Evolutionary conservation across 2,329 filamentous ascomycete genomes (phyloP).

Genomic region (Plectosphaerella plurivora): DNA sequence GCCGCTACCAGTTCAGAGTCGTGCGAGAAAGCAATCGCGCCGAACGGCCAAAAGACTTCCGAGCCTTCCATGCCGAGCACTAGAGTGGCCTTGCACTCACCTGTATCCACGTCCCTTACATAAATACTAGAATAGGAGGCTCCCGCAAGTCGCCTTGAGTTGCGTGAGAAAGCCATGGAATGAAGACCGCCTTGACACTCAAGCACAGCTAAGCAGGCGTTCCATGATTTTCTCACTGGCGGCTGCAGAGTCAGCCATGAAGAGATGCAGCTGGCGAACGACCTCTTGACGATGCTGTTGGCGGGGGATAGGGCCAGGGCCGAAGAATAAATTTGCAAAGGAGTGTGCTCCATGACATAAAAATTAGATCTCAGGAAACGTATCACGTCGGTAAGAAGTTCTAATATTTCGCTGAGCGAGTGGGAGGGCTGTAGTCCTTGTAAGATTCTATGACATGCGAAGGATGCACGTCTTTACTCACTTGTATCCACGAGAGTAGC

Average conservation of each 20-base stretch:
- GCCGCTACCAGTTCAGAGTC: no score
- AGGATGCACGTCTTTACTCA: neutral
- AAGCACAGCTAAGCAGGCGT: neutral
- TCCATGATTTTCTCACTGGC: neutral
- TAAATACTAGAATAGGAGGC: neutral
- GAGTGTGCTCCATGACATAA: constrained; percentile 8
- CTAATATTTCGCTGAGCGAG: neutral
- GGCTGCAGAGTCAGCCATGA: constrained; percentile 12
- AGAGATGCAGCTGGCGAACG: constrained; percentile 9
- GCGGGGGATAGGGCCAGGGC: constrained; percentile 17
- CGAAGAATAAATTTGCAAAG: constrained; percentile 21
- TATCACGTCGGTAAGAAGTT: constrained; percentile 11
- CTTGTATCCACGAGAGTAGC: neutral
- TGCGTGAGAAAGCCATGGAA: no score
- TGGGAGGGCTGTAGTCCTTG: neutral
- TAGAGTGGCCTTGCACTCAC: neutral
- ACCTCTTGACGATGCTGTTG: constrained; percentile 10
- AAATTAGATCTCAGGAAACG: constrained; percentile 11
- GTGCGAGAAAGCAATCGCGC: no score
- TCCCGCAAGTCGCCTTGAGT: neutral
- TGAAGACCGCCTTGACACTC: no score
- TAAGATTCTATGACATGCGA: neutral
- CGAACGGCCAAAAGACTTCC: no score
- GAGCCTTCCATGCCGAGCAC: no score
- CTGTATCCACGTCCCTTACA: neutral